Percentiles rank a stretch among this genome's conserved stretches.
Evolutionary conservation across 176 grass and related monocot species (phyloP).

Genomic region (Carex scoparia): DNA sequence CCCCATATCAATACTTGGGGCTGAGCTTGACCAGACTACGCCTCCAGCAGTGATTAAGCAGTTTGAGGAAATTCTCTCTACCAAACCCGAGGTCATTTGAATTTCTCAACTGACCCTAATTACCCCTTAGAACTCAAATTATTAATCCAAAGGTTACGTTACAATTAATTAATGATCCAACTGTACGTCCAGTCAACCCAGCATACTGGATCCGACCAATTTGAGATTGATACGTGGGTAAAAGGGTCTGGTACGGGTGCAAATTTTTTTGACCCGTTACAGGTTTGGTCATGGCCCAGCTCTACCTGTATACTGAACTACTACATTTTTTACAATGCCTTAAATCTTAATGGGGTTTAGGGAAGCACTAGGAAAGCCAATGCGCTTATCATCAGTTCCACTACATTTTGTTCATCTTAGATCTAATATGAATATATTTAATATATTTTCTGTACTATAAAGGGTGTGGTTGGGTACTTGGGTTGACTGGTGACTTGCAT

Average conservation of each 20-base stretch:
- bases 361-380: not conserved
- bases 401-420: not conserved
- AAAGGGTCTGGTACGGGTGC: not conserved
- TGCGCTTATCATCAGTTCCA: not conserved
- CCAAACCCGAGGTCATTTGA: constrained; percentile 25
- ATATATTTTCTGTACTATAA: not conserved
- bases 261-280: not conserved
- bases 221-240: not conserved
- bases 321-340: not conserved
- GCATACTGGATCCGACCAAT: not conserved
- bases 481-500: not conserved
- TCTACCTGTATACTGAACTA: not conserved
- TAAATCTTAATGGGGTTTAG: not conserved
- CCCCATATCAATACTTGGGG: constrained; percentile 38
- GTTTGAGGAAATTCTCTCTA: constrained; percentile 35
- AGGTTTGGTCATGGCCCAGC: not conserved
- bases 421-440: not conserved
- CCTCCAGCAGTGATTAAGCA: constrained; percentile 35
- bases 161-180: not conserved
- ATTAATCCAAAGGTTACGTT: not conserved
- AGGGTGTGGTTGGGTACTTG: not conserved
- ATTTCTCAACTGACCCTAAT: not conserved
- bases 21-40: constrained; percentile 21
- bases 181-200: not conserved
- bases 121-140: not conserved